Conservation (phyloP, 2,329 filamentous ascomycete species). For the Zymoseptoria crescenta region DNA sequence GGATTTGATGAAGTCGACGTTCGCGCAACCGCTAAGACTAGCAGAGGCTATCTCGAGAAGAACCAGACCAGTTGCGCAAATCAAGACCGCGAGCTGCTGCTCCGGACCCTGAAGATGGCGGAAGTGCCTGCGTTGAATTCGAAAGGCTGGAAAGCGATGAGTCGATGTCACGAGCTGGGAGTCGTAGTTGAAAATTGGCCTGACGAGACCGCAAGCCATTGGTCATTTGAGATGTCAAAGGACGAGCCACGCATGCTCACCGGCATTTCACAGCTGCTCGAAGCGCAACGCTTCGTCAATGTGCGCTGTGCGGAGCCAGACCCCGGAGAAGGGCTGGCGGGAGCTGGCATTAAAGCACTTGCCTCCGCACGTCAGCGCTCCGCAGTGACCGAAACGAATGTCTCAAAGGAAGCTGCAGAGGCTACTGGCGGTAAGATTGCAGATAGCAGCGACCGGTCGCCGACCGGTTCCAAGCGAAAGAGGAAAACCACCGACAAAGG, state of each 20-base stretch:
- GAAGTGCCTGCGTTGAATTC: conserved; percentile 50
- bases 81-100: conserved; percentile 55
- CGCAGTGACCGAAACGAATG: not conserved
- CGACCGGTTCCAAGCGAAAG: not conserved
- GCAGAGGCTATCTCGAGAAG: conserved; percentile 59
- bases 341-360: conserved; percentile 24
- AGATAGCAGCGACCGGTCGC: not conserved
- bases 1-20: conserved; percentile 63
- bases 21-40: conserved; percentile 54
- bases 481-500: not conserved
- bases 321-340: conserved; percentile 27
- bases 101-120: conserved; percentile 59
- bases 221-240: conserved; percentile 51
- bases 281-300: conserved; percentile 50
- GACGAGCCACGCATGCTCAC: conserved; percentile 44
- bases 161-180: conserved; percentile 67
- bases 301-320: conserved; percentile 20
- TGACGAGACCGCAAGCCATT: conserved; percentile 49
- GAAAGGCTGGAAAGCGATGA: conserved; percentile 57
- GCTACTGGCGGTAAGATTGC: not conserved
- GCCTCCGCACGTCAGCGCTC: conserved; percentile 10
- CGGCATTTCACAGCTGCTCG: conserved; percentile 49
- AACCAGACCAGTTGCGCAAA: conserved; percentile 50
- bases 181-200: conserved; percentile 64
- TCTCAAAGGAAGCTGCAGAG: not conserved